Evolutionary conservation across 2,329 filamentous ascomycete species (phyloP).

Genomic region (Cercospora brassicicola): DNA sequence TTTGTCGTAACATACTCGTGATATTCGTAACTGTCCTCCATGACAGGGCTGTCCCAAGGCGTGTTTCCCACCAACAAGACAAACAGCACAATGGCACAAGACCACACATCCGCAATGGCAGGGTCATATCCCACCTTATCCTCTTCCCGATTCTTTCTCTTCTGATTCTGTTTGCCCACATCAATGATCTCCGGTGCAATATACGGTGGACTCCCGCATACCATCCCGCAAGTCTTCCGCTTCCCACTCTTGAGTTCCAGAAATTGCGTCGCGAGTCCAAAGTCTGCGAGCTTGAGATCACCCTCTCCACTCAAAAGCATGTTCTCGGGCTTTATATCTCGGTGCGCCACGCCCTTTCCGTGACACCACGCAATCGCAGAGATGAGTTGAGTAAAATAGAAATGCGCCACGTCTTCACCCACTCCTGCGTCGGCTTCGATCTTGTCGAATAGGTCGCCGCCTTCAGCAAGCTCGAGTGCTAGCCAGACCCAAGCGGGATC

Average conservation of each 20-base stretch:
- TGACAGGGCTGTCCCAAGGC: constrained; percentile 87
- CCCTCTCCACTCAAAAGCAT: constrained; percentile 83
- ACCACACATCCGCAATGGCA: constrained; percentile 91
- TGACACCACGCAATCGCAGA: constrained; percentile 93
- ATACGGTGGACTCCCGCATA: constrained; percentile 94
- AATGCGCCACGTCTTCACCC: constrained; percentile 89
- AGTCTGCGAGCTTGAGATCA: constrained; percentile 91
- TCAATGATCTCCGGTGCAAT: constrained; percentile 87
- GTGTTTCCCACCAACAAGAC: constrained; percentile 94
- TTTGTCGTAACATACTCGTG: constrained; percentile 79
- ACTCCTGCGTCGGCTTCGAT: constrained; percentile 97
- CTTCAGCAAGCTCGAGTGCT: constrained; percentile 94
- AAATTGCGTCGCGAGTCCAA: constrained; percentile 92
- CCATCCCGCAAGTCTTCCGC: constrained; percentile 77
- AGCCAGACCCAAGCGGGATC: constrained; percentile 92
- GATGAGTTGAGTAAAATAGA: constrained; percentile 92
- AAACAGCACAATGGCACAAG: constrained; percentile 95
- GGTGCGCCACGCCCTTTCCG: constrained; percentile 89
- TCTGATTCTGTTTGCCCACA: constrained; percentile 49
- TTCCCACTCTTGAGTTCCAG: constrained; percentile 73
- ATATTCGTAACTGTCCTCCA: constrained; percentile 82
- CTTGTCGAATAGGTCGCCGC: constrained; percentile 97
- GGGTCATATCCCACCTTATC: constrained; percentile 65
- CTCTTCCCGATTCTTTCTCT: constrained; percentile 48
- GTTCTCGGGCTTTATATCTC: constrained; percentile 77